Percentiles rank a stretch among this genome's conserved stretches.
These are phyloP conservation scores for Multifurca ochricompacta DNA, from an alignment of 768 basidiomycete species.

Conservation along the genomic window DNA sequence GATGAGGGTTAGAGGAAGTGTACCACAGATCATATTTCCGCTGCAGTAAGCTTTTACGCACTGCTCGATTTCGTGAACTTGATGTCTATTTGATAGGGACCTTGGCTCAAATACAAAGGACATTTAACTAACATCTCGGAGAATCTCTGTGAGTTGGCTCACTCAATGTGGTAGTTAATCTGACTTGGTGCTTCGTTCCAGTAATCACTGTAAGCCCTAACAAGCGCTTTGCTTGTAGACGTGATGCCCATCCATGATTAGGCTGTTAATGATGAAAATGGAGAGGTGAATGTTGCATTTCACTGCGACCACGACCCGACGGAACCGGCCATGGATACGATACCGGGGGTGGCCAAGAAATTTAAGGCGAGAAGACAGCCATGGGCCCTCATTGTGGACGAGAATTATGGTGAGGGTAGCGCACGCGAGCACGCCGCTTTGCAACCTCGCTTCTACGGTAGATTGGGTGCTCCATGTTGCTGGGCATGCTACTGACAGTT, in stretches of 20 bases:
- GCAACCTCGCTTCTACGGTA: constrained; percentile 91
- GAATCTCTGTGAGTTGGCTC: constrained; percentile 64
- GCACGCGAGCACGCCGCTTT: constrained; percentile 97
- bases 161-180: neutral
- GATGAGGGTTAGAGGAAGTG: constrained; percentile 93
- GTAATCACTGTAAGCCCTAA: constrained; percentile 66
- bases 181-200: constrained; percentile 25
- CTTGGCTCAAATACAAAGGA: constrained; percentile 98
- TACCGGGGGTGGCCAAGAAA: constrained; percentile 84
- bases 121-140: constrained; percentile 95
- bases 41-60: constrained; percentile 51
- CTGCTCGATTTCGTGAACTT: neutral
- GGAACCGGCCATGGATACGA: constrained; percentile 58
- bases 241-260: constrained; percentile 25
- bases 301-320: constrained; percentile 51
- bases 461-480: constrained; percentile 6
- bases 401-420: constrained; percentile 97
- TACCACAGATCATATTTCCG: constrained; percentile 98
- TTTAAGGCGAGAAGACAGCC: constrained; percentile 78
- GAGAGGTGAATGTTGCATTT: constrained; percentile 85
- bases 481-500: neutral
- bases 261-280: constrained; percentile 93
- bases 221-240: neutral
- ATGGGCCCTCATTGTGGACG: constrained; percentile 92
- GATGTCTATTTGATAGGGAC: constrained; percentile 47